phyloP scores from a whole-genome alignment of 768 basidiomycete species.

The Arthromyces matolae region DNA sequence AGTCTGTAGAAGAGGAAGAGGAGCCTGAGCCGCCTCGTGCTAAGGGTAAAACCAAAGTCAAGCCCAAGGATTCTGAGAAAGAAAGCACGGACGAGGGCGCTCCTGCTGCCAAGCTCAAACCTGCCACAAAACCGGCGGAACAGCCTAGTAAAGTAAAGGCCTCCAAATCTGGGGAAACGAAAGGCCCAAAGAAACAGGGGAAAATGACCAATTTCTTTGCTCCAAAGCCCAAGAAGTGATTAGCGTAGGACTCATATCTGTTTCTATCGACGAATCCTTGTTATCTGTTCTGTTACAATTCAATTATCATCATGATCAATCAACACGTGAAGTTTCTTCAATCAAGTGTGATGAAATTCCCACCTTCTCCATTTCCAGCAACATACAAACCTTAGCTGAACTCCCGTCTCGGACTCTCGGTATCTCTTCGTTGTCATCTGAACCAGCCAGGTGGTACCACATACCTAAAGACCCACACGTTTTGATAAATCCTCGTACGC shows the following conservation, averaged over 20 bases:
- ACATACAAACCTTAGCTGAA: too few species aligned
- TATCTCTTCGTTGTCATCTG: too few species aligned
- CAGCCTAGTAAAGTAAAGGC: slow-evolving; percentile 5
- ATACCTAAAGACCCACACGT: too few species aligned
- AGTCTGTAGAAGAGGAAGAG: slow-evolving; percentile 67
- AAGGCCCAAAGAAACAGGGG: slow-evolving; percentile 22
- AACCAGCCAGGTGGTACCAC: too few species aligned
- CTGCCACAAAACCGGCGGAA: slow-evolving; percentile 2
- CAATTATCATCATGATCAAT: too few species aligned
- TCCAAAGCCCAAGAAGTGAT: slow-evolving; percentile 22
- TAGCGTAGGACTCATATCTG: too few species aligned
- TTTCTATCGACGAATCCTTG: too few species aligned
- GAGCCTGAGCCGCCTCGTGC: slow-evolving; percentile 29
- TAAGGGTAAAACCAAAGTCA: slow-evolving; percentile 24
- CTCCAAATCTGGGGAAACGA: slow-evolving; percentile 5
- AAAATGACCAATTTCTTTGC: slow-evolving; percentile 36
- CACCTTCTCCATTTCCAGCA: too few species aligned
- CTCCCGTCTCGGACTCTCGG: too few species aligned
- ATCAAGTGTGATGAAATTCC: too few species aligned
- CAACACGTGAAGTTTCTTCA: too few species aligned
- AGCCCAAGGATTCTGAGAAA: slow-evolving; percentile 19
- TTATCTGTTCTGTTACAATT: neutral
- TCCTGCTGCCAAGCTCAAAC: slow-evolving; percentile 10
- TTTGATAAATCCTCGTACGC: too few species aligned
- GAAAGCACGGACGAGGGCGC: slow-evolving; percentile 4